Evolutionary conservation across 495 filamentous ascomycete species (phyloP).

Genomic region (Penicillium alfredii): DNA sequence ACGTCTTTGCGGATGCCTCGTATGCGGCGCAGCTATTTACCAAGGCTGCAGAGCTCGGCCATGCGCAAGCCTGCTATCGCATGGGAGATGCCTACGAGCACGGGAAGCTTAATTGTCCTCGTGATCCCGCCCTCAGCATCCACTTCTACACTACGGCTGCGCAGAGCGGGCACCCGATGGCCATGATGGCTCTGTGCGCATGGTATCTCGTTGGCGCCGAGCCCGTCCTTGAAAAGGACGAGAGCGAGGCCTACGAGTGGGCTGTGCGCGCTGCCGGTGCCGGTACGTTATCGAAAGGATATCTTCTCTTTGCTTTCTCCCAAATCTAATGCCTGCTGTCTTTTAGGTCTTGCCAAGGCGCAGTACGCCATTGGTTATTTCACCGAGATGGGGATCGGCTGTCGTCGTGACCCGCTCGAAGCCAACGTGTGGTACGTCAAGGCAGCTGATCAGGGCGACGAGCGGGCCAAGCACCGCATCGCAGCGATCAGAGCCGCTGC

Average conservation of each 20-base stretch:
- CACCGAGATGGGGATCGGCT: slow-evolving; percentile 96
- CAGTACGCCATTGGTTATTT: slow-evolving; percentile 96
- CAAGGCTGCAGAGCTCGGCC: slow-evolving; percentile 86
- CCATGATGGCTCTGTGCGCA: slow-evolving; percentile 98
- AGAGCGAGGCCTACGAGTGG: slow-evolving; percentile 96
- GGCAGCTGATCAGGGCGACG: slow-evolving; percentile 88
- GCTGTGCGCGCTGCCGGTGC: slow-evolving; percentile 76
- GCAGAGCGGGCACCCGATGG: slow-evolving; percentile 70
- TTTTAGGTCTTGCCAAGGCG: slow-evolving; percentile 77
- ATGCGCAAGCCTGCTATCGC: slow-evolving; percentile 73
- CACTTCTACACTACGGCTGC: slow-evolving; percentile 96
- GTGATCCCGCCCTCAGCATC: slow-evolving; percentile 87
- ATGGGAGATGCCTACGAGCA: slow-evolving; percentile 98
- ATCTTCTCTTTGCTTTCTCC: no score
- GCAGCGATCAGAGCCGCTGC: slow-evolving; percentile 81
- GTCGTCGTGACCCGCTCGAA: slow-evolving; percentile 84
- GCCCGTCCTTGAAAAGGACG: slow-evolving; percentile 88
- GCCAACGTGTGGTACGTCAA: slow-evolving; percentile 98
- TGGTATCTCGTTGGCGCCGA: slow-evolving; percentile 98
- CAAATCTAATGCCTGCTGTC: slow-evolving; percentile 7
- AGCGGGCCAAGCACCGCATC: slow-evolving; percentile 77
- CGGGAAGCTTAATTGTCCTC: slow-evolving; percentile 77
- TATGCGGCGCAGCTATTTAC: slow-evolving; percentile 96
- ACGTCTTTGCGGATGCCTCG: slow-evolving; percentile 80
- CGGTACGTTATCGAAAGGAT: slow-evolving; percentile 50